Base-by-base conservation (phyloP, 306 rosid species). In the Cucumis hystrix region DNA sequence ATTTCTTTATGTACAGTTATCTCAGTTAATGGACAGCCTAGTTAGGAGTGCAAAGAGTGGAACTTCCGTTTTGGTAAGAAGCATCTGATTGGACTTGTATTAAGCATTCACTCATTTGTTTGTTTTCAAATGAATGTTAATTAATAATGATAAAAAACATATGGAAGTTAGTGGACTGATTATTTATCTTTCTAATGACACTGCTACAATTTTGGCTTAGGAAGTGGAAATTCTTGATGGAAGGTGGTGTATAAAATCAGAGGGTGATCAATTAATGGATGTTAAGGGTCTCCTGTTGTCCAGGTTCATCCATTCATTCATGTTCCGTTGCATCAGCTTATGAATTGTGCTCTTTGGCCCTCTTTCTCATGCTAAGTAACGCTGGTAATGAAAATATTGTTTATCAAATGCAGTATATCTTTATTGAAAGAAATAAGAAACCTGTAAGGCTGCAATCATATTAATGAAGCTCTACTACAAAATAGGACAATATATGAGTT, bases 231-330 rank as follows among this genome's bases (percentile, higher is more conserved):
- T 85, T 21, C 59, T 92, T 76, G 91, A 90, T 83, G 98, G 98
- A 78, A 90, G 98, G 89, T 95, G 96, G 98, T 90, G 97, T 80
- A 74, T 92, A 81, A 91, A 83, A 82, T 87, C 88, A 56, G 85
- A 82, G 80, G 84, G 86, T 68, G 85, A 84, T 72, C 90, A 84
- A 73, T 83, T 81, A 82, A 84, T 90, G 70, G 83, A 82, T 80
- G 81, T 89, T 56, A 84, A 88, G 83, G 97, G 95, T 84, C 93
- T 95, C 30, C 74, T 90, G 79, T 75, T 95, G 81, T 87, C 95
- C 83, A 95, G 98, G 98, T 95, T 79, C 81, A 79, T 82, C 62
- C 78, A 78, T 43, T 75, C 60, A 51, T 71, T 71, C 55, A 49
- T 71, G 75, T 70, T 11, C 55, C 11, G n/a, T 71, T 47, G 20